Base-by-base conservation (phyloP, 1,284 basidiomycete genomes). In the Albatrellus sp. region DNA sequence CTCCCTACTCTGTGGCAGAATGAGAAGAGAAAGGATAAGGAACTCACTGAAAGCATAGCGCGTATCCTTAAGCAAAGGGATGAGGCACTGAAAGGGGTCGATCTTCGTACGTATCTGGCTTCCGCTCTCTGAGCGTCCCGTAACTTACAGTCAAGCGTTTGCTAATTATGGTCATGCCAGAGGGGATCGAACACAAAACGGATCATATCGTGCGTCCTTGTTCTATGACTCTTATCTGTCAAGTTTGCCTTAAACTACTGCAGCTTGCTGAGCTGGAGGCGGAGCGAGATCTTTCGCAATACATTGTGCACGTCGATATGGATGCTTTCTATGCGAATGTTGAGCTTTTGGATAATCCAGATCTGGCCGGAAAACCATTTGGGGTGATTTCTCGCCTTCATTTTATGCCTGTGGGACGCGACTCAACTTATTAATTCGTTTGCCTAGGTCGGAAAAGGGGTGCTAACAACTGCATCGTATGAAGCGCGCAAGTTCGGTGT, bases 401-500 rank as follows among this genome's bases (percentile, higher is more conserved):
- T 13, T 10, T 31, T 9, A 16, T n/a, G 16, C 10, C 8, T 9
- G 14, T 24, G 14, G 3, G 14, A 30, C 29, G 11, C 37, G 16
- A 20, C 5, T 30, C 28, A 24, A 4, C 7, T 7, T 24, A 24
- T 24, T 7, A n/a, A 1, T 20, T 29, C 20, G 14, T 7, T 14
- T 11, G n/a, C n/a, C 16, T 49, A 86, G 83, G 82, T 87, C 24
- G 83, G 82, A 17, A 61, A 68, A 37, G 87, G 88, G 6, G 84
- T 94, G 3, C 60, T 94, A 13, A 80, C 74, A 2, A 96, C 91
- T 0, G 90, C 91, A 16, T 90, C 86, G 1, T 96, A 96, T 51
- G 90, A 91, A 58, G 92, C 92, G 1, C 73, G 91, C 42, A 90
- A 85, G 57, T 91, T 73, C 54, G 91, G 91, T 0, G 83, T 87